Conservation (phyloP, 768 basidiomycete species). For the Floccularia luteovirens region DNA sequence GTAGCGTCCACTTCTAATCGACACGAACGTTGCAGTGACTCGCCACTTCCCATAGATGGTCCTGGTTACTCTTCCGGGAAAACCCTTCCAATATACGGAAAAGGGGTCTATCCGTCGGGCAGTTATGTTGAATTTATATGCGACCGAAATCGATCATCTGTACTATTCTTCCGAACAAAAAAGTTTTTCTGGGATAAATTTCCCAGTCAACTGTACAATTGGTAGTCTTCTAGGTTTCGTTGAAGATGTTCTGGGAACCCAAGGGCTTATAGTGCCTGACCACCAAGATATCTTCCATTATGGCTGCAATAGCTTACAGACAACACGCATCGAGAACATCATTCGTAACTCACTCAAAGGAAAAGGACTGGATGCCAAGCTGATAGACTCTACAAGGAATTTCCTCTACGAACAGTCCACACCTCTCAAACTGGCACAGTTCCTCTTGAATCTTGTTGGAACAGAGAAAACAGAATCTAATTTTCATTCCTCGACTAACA, state of each 20-base stretch:
- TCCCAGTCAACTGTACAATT: background rate
- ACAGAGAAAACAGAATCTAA: no score
- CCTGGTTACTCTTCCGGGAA: background rate
- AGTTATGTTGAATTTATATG: background rate
- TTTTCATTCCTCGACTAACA: no score
- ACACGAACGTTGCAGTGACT: background rate
- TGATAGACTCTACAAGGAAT: background rate
- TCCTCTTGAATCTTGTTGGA: no score
- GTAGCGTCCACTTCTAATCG: no score
- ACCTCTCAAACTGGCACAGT: background rate
- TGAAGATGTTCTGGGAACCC: background rate
- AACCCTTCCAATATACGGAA: background rate
- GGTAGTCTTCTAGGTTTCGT: background rate
- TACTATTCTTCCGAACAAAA: background rate
- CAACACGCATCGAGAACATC: background rate
- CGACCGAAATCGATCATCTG: background rate
- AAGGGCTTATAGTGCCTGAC: background rate
- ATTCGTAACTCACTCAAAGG: background rate
- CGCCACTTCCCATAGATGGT: background rate
- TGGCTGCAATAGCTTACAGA: constrained; percentile 1
- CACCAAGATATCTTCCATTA: background rate
- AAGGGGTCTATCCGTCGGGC: background rate
- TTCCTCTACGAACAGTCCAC: constrained; percentile 1
- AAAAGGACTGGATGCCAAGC: no score
- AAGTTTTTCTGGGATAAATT: background rate